phyloP scores from a whole-genome alignment of 768 basidiomycete species.

The Podaxis rugospora region DNA sequence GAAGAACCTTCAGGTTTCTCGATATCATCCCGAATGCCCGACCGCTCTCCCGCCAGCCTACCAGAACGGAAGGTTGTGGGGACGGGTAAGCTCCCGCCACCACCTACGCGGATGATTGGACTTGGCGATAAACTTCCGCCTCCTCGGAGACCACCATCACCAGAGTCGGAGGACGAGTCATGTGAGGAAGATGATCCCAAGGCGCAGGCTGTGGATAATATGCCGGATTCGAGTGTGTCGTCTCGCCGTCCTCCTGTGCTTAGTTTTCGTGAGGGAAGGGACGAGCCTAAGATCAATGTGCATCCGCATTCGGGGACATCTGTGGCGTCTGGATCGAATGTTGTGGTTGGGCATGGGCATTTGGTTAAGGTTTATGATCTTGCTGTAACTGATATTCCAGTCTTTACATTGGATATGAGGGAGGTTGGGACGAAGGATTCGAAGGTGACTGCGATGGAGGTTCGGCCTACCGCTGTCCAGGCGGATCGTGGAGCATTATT shows the following conservation, averaged over 20 bases:
- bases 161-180: slow-evolving; percentile 50
- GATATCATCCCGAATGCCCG: slow-evolving; percentile 22
- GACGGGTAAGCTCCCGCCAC: slow-evolving; percentile 52
- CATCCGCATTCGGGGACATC: slow-evolving; percentile 53
- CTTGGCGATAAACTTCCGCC: slow-evolving; percentile 69
- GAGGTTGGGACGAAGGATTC: slow-evolving; percentile 61
- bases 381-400: slow-evolving; percentile 37
- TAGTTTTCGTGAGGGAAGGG: slow-evolving; percentile 32
- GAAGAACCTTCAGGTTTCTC: slow-evolving; percentile 17
- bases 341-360: slow-evolving; percentile 55
- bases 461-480: slow-evolving; percentile 47
- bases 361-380: slow-evolving; percentile 65
- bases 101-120: slow-evolving; percentile 70
- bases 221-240: slow-evolving; percentile 68
- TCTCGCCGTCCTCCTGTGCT: slow-evolving; percentile 51
- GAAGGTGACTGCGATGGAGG: slow-evolving; percentile 75
- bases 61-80: slow-evolving; percentile 36
- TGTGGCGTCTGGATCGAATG: slow-evolving; percentile 50
- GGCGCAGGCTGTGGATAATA: slow-evolving; percentile 38
- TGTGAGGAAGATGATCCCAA: slow-evolving; percentile 57
- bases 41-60: slow-evolving; percentile 20
- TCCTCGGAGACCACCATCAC: slow-evolving; percentile 40
- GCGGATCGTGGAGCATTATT: slow-evolving; percentile 56
- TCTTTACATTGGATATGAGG: slow-evolving; percentile 54
- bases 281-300: slow-evolving; percentile 51